phyloP scores from a whole-genome alignment of 164 flowering plant species.

The Dillenia turbinata region DNA sequence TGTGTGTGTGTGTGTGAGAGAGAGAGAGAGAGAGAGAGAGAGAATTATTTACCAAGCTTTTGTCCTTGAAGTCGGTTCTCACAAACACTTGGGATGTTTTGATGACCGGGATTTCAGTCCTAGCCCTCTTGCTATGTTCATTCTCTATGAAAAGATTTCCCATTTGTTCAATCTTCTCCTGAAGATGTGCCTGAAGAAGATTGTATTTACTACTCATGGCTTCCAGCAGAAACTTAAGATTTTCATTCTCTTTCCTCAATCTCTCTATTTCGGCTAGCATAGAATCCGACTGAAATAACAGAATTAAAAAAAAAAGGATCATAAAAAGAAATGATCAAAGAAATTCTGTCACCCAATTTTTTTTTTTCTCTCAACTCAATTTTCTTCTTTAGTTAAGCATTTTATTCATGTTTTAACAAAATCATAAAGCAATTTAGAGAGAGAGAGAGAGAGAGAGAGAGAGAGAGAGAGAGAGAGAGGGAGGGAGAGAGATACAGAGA shows the following conservation, averaged over 20 bases:
- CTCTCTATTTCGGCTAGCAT: slow-evolving; percentile 20
- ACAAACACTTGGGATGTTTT: slow-evolving; percentile 21
- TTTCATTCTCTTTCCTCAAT: slow-evolving; percentile 30
- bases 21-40: not conserved
- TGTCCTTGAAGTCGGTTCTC: slow-evolving; percentile 19
- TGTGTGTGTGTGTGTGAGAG: too few species aligned
- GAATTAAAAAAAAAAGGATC: too few species aligned
- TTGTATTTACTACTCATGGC: slow-evolving; percentile 19
- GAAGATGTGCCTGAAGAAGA: slow-evolving; percentile 17
- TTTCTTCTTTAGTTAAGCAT: not conserved
- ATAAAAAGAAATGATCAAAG: not conserved
- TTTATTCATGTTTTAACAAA: not conserved
- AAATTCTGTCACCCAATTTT: not conserved
- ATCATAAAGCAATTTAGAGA: not conserved
- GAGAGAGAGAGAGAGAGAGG: not conserved
- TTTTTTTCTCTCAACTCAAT: not conserved
- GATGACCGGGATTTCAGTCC: slow-evolving; percentile 2
- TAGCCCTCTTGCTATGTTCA: slow-evolving; percentile 17
- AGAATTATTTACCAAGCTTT: slow-evolving; percentile 22
- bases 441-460: not conserved
- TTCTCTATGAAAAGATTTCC: not conserved
- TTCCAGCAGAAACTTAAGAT: slow-evolving; percentile 18
- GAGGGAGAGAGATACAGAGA: not conserved
- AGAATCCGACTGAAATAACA: slow-evolving; percentile 14
- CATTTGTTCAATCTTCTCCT: not conserved